A percentile compares a stretch with the other conserved stretches of the same genome.
Conservation (phyloP, 129 eudicot species). For the Centella asiatica region DNA sequence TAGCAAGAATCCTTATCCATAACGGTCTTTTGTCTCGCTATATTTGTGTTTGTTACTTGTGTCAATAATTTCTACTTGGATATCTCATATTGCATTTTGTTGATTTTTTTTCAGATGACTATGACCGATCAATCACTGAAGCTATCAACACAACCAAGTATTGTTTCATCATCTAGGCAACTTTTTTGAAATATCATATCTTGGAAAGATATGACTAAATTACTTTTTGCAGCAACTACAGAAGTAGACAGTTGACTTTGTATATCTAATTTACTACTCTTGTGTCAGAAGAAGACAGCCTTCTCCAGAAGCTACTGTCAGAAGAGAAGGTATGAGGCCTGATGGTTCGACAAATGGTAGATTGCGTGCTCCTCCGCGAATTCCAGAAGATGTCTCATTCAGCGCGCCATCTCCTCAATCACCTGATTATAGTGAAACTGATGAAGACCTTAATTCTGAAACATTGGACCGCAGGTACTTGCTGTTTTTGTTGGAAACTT, state of each 20-base stretch:
- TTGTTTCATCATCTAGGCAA: constrained; percentile 16
- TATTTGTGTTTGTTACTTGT: background rate
- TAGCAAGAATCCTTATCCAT: no score
- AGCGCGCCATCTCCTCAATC: constrained; percentile 49
- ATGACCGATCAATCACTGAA: constrained; percentile 83
- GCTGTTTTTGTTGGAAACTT: background rate
- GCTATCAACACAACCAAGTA: constrained; percentile 90
- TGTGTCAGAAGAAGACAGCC: constrained; percentile 44
- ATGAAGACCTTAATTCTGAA: constrained; percentile 40
- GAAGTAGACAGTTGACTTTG: background rate
- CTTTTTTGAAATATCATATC: background rate
- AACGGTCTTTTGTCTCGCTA: background rate
- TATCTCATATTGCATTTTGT: constrained; percentile 12
- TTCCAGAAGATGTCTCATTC: constrained; percentile 32
- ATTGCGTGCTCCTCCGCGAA: constrained; percentile 36
- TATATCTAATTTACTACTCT: background rate
- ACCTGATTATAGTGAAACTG: constrained; percentile 33
- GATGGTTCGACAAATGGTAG: constrained; percentile 54
- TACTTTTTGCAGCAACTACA: background rate
- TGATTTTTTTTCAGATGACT: constrained; percentile 60
- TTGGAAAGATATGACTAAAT: background rate
- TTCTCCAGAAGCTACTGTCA: constrained; percentile 46
- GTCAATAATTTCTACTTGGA: background rate
- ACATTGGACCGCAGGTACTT: constrained; percentile 62
- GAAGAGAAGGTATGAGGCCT: constrained; percentile 44